phyloP scores from a whole-genome alignment of 345 rosid species.

The Garcia nutans region DNA sequence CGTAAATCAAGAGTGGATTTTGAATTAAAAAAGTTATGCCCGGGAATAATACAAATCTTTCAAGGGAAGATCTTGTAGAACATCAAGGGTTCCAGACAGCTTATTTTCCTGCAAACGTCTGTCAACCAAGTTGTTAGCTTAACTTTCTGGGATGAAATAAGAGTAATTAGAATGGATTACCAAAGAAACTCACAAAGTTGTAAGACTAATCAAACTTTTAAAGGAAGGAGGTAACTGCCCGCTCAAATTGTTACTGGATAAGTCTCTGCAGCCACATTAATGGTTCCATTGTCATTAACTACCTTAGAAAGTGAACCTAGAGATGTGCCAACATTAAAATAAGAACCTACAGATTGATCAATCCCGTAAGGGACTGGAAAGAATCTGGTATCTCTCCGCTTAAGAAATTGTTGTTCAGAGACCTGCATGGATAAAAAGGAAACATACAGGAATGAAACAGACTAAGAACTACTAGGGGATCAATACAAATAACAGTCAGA shows the following conservation, averaged over 20 bases:
- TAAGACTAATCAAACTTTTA: conserved; percentile 52
- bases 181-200: conserved; percentile 66
- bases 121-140: conserved; percentile 45
- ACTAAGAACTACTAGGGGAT: conserved; percentile 12
- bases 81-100: conserved; percentile 82
- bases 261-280: conserved; percentile 56
- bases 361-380: conserved; percentile 56
- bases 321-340: conserved; percentile 9
- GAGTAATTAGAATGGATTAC: background rate
- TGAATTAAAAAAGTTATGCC: conserved; percentile 22
- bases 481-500: conserved; percentile 9
- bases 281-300: conserved; percentile 21
- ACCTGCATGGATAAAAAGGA: conserved; percentile 52
- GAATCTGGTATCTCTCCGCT: conserved; percentile 91
- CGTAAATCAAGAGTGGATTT: background rate
- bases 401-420: conserved; percentile 67
- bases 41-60: conserved; percentile 66
- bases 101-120: conserved; percentile 89
- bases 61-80: conserved; percentile 80
- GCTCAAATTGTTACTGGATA: conserved; percentile 78
- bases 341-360: conserved; percentile 81
- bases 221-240: conserved; percentile 82
- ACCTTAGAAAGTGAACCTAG: conserved; percentile 6
- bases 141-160: conserved; percentile 1
- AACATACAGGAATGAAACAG: background rate